A percentile compares a stretch with the other conserved stretches of the same genome.
phyloP scores from a whole-genome alignment of 2,329 filamentous ascomycete species.

The Leptographium lundbergii region DNA sequence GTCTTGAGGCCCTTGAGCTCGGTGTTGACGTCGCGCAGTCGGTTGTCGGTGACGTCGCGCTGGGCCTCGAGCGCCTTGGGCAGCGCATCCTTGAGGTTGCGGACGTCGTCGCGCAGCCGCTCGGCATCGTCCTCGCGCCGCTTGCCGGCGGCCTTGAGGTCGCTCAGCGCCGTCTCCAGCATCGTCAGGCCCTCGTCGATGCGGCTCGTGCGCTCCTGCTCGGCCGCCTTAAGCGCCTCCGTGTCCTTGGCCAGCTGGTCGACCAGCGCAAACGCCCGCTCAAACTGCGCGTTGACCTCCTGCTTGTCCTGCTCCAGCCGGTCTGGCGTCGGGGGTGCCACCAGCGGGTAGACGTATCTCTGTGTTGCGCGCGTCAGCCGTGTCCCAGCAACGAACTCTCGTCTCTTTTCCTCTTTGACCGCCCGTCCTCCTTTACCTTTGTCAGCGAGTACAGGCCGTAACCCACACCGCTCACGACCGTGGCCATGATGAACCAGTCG shows the following conservation, averaged over 20 bases:
- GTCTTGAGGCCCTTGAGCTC: slow-evolving; percentile 91
- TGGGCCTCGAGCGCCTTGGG: slow-evolving; percentile 82
- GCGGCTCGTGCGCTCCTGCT: slow-evolving; percentile 70
- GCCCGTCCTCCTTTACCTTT: slow-evolving; percentile 42
- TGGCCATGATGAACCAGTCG: slow-evolving; percentile 99
- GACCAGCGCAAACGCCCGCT: slow-evolving; percentile 78
- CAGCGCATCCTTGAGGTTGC: slow-evolving; percentile 68
- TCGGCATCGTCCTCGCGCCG: slow-evolving; percentile 80
- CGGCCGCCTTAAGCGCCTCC: slow-evolving; percentile 71
- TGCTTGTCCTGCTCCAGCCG: slow-evolving; percentile 92
- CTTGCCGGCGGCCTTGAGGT: slow-evolving; percentile 70
- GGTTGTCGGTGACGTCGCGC: slow-evolving; percentile 68
- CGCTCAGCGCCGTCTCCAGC: slow-evolving; percentile 68
- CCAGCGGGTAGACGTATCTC: slow-evolving; percentile 83
- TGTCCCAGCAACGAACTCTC: background rate
- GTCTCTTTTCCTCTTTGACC: background rate
- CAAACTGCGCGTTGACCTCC: slow-evolving; percentile 83
- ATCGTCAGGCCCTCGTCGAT: slow-evolving; percentile 72
- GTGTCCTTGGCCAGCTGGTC: slow-evolving; percentile 91
- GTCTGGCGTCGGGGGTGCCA: slow-evolving; percentile 85
- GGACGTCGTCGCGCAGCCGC: slow-evolving; percentile 75
- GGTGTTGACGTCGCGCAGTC: slow-evolving; percentile 70
- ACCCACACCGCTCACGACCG: slow-evolving; percentile 75
- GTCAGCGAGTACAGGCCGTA: slow-evolving; percentile 83
- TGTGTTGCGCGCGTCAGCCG: slow-evolving; percentile 21